These are phyloP conservation scores for Oxytropis ochrocephala DNA, from an alignment of 306 rosid genomes.

Conservation along the genomic window DNA sequence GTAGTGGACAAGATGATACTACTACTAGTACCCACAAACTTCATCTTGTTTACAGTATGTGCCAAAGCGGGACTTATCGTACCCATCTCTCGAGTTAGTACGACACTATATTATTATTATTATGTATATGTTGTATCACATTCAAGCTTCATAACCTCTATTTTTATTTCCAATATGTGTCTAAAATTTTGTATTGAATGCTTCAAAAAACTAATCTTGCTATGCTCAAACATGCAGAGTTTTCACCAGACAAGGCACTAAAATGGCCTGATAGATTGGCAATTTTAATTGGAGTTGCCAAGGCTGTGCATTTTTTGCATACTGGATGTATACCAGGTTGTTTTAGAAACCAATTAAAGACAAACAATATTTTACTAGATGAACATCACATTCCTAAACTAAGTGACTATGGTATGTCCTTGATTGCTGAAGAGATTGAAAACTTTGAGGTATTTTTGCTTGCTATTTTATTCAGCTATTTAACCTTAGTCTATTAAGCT, in stretches of 20 bases:
- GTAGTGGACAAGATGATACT: slow-evolving; percentile 45
- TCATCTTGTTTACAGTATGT: slow-evolving; percentile 62
- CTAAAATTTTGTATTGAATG: slow-evolving; percentile 1
- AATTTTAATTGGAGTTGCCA: slow-evolving; percentile 75
- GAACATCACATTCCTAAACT: slow-evolving; percentile 72
- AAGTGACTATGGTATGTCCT: slow-evolving; percentile 80
- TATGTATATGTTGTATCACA: background rate
- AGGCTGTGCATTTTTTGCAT: slow-evolving; percentile 81
- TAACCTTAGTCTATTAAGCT: background rate
- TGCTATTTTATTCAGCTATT: background rate
- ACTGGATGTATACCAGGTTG: slow-evolving; percentile 78
- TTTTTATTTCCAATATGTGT: background rate
- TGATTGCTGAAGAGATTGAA: slow-evolving; percentile 52
- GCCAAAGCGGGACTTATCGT: slow-evolving; percentile 52
- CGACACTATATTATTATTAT: background rate
- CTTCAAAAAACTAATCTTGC: slow-evolving; percentile 19
- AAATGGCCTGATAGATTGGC: slow-evolving; percentile 84
- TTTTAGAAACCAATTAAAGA: slow-evolving; percentile 56
- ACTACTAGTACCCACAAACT: slow-evolving; percentile 35
- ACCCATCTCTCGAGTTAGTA: slow-evolving; percentile 58
- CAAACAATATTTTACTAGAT: slow-evolving; percentile 65
- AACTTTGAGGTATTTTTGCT: slow-evolving; percentile 47
- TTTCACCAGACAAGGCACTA: slow-evolving; percentile 48
- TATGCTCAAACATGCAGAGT: slow-evolving; percentile 36
- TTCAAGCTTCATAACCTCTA: background rate